Conservation (phyloP, 2,329 filamentous ascomycete genomes). For the Pleoardoris graminearum region DNA sequence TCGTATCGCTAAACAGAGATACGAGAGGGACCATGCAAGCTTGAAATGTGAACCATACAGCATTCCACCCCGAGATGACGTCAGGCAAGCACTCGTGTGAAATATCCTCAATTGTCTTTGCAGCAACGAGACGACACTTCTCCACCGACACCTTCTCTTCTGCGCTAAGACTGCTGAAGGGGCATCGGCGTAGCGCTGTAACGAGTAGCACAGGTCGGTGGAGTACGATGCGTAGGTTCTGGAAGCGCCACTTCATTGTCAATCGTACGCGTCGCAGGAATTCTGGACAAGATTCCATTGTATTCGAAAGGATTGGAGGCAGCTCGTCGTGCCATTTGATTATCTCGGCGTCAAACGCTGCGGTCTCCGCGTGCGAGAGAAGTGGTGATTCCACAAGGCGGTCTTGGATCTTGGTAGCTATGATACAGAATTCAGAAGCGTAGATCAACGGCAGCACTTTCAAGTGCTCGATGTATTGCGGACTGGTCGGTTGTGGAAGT, state of each 20-base stretch:
- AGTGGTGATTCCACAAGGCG: conserved; percentile 70
- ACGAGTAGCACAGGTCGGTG: conserved; percentile 72
- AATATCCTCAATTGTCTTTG: conserved; percentile 73
- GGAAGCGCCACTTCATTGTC: conserved; percentile 82
- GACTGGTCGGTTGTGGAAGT: conserved; percentile 39
- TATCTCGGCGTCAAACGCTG: conserved; percentile 68
- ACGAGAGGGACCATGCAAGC: conserved; percentile 78
- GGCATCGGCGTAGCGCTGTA: conserved; percentile 60
- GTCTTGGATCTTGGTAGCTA: conserved; percentile 77
- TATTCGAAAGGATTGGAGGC: conserved; percentile 53
- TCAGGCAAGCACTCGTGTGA: conserved; percentile 70
- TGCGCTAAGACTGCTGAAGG: conserved; percentile 55
- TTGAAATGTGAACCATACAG: conserved; percentile 80
- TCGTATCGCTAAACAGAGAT: conserved; percentile 69
- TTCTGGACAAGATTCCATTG: conserved; percentile 67
- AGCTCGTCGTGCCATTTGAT: conserved; percentile 73
- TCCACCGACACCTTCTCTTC: conserved; percentile 71
- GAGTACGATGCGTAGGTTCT: conserved; percentile 75
- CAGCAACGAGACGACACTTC: conserved; percentile 70
- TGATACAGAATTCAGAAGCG: conserved; percentile 78
- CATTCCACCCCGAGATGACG: conserved; percentile 79
- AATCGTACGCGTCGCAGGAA: conserved; percentile 70
- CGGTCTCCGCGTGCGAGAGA: conserved; percentile 67
- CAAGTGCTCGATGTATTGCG: conserved; percentile 56
- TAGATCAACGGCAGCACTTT: conserved; percentile 73